Base-by-base conservation (phyloP, 2,329 filamentous ascomycete species). In the Dactylellina drechsleri region DNA sequence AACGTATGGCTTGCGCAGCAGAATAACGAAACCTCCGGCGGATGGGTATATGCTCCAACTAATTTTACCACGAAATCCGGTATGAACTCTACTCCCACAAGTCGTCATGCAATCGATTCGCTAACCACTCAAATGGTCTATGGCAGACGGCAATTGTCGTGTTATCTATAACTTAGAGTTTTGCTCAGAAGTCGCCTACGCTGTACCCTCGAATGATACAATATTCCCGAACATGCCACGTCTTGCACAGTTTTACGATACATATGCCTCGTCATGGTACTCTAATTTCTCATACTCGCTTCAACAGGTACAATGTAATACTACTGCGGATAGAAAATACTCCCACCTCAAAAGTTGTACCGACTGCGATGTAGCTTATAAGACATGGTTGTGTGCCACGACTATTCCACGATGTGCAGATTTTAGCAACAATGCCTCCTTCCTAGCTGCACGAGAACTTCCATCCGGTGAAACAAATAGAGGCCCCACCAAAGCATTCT, bases 321-420 rank as follows among this genome's bases (percentile, higher is more conserved):
- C 97, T 79, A 90, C 92, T 1, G 83, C 87, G 1, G 89, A 90
- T 40, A 88, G 91, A 13, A 87, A 87, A 77, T 99, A 96, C 83
- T 97, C 93, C 0, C 88, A 98, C 13, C 91, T 88, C 1, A 87
- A 89, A 49, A 87, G 83, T 78, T 99, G 95, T 84, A 82, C 84
- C 50, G 87, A 96, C 81, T 99, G 95, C 82, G 87, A 85, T 15
- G 80, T 81, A 0, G 92, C 92, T 7, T 99, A 99, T 86, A 97
- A 96, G 82, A 85, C 89, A 80, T 99, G 95, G 95, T 89, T 99
- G 18, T 99, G 95, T 83, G 91, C 92, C 23, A 93, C 98, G 28
- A 91, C 89, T 15, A 95, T 99, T 76, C 95, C 95, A 0, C 91
- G 93, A 31, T 99, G 95, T 83, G 90, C 92, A 80, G 94, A 97